Evolutionary conservation across 306 rosid genomes (phyloP).

Genomic region (Acacia crassicarpa): DNA sequence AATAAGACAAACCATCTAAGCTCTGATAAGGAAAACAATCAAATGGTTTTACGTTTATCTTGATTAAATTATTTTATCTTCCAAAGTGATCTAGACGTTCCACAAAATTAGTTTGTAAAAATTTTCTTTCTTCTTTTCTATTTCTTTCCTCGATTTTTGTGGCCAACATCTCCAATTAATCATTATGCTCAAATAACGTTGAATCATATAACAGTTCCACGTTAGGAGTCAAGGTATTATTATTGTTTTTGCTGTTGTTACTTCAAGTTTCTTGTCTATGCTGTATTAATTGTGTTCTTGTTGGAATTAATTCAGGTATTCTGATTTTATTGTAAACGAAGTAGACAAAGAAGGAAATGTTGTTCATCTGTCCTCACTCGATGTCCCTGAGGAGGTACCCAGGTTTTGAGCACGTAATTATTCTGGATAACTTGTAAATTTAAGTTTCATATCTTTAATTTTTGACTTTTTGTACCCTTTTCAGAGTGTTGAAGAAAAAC

Average conservation of each 20-base stretch:
- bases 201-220: neutral
- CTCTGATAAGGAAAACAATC: neutral
- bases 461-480: conserved; percentile 16
- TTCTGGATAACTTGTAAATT: neutral
- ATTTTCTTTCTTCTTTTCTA: neutral
- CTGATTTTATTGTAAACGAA: conserved; percentile 92
- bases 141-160: neutral
- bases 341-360: conserved; percentile 77
- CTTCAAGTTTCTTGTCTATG: neutral
- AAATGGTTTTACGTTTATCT: neutral
- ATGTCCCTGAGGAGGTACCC: conserved; percentile 54
- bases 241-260: neutral
- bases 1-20: neutral
- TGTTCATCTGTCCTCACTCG: conserved; percentile 68
- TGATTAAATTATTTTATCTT: neutral
- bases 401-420: neutral
- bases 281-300: neutral
- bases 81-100: neutral
- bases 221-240: neutral
- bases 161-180: neutral
- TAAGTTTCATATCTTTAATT: neutral
- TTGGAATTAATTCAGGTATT: conserved; percentile 61
- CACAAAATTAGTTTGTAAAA: neutral
- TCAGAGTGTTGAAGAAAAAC: conserved; percentile 54
- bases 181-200: neutral